A percentile compares a stretch with the other conserved stretches of the same genome.
Conservation (phyloP, 495 filamentous ascomycete species). For the Penicillium dipodomyicola region DNA sequence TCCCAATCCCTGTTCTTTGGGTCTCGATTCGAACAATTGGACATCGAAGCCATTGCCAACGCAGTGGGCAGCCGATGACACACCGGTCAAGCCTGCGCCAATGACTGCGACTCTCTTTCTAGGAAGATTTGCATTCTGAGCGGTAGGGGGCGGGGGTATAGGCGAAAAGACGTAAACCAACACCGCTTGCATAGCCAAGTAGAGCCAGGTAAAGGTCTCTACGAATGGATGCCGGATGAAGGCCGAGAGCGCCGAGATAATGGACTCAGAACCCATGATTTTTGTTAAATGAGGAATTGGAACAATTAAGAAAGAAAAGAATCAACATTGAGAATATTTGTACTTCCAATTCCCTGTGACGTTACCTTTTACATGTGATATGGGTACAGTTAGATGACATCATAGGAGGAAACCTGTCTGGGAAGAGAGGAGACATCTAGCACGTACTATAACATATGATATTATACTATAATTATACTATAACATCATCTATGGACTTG, state of each 20-base stretch:
- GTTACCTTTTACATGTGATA: constrained; percentile 9
- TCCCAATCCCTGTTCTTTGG: constrained; percentile 58
- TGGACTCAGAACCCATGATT: constrained; percentile 16
- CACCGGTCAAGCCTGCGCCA: constrained; percentile 77
- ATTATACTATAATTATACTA: no score
- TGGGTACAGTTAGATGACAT: background rate
- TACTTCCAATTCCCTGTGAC: background rate
- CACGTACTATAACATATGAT: background rate
- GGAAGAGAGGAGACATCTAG: background rate
- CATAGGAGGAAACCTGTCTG: background rate
- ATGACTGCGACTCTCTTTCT: constrained; percentile 74
- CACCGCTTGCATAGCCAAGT: constrained; percentile 64
- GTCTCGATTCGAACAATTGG: constrained; percentile 69
- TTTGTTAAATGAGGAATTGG: background rate
- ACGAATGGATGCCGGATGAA: constrained; percentile 37
- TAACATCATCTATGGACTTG: background rate
- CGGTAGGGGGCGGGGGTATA: constrained; percentile 57
- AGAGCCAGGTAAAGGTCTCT: constrained; percentile 55
- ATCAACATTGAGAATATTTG: background rate
- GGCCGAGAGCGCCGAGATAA: constrained; percentile 20
- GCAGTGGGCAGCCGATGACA: constrained; percentile 80
- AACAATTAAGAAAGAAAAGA: background rate
- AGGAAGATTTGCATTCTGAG: constrained; percentile 36
- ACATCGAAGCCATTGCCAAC: constrained; percentile 86
- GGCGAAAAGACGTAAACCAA: constrained; percentile 67